Base-by-base conservation (phyloP, 2,329 filamentous ascomycete genomes). In the Xylariaceae sp. region DNA sequence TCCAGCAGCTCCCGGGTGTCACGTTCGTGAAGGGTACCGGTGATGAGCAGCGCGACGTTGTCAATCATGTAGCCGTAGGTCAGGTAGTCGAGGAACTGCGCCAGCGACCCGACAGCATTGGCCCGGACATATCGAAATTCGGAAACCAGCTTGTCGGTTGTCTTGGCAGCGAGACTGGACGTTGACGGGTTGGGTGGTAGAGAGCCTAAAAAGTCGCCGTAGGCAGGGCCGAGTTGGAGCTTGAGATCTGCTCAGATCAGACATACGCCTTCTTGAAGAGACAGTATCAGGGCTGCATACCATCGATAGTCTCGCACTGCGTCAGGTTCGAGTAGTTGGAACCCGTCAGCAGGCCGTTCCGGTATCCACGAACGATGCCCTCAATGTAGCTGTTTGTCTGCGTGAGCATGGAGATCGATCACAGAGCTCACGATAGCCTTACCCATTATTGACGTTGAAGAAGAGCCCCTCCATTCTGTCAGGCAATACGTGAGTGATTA, bases 31-130 rank as follows among this genome's bases (percentile, higher is more conserved):
- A 98, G 75, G 10, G 92, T 98, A 42, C 92, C 92, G 15, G 92
- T 98, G 61, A 98, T 98, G 53, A 98, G 78, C 25, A 98, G 80
- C 24, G 93, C 92, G 33, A 98, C 88, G 53, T 98, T 98, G 66
- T 98, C 92, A 63, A 98, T 98, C 92, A 98, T 98, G 72, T 98
- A 98, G 42, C 89, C 90, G 60, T 98, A 98, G 2, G 92, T 98
- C 41, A 98, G 70, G 63, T 94, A 98, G 61, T 96, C 88, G 77
- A 98, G 88, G 62, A 98, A 98, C 57, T 86, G 88, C 43, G 89
- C 82, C 23, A 95, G 77, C 1, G 88, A 86, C 12, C 92, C 92
- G 2, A 86, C 86, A 18, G 90, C 85, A 57, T 98, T 94, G 42
- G 89, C 88, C 49, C 93, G 86, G 29, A 98, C 74, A 60, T 98